Evolutionary conservation across 2,329 filamentous ascomycete genomes (phyloP), one percentile per base, ranked within the genome.

Genomic region (Epichloe scottii): DNA sequence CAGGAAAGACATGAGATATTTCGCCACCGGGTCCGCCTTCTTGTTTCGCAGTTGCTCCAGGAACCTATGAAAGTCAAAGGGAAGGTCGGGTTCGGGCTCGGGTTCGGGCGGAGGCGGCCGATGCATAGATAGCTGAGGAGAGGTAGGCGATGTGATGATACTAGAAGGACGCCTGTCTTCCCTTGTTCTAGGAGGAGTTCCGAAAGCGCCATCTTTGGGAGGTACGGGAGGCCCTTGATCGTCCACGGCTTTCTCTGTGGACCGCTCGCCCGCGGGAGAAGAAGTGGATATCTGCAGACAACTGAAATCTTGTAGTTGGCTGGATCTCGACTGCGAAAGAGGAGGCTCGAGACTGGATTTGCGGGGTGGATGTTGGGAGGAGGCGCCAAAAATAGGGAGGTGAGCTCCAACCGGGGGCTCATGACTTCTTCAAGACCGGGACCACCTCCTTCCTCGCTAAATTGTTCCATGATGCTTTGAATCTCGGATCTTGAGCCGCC

Each of bases 61-160:
- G 63, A 98, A 98, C 15, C 93, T 82, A 68, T 98, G 93, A 60
- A 98, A 98, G 68, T 98, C 93, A 60, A 98, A 98, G 0, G 90
- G 89, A 30, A 95, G 78, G 44, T 85, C 78, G 7, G 90, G 85
- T 64, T 97, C 93, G 0, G 87, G 86, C 53, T 85, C 81, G 0
- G 81, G 81, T 53, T 87, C 85, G 0, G 86, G 86, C 7, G 82
- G 84, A 7, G 84, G 85, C 14, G 82, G 82, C 10, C 80, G 74
- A 56, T 84, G 74, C 37, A 79, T 68, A 8, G 78, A 71, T 2
- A 72, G 60, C 2, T 68, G 66, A 2, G 77, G 74, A 1, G 76
- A 77, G 51, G 72, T 61, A 3, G 74, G 71, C 30, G 66, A 62
- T 23, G 56, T 55, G 37, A 66, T 55, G 38, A 66, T 52, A 17